Conservation (phyloP, 2,329 filamentous ascomycete species). For the Botrytis galanthina region DNA sequence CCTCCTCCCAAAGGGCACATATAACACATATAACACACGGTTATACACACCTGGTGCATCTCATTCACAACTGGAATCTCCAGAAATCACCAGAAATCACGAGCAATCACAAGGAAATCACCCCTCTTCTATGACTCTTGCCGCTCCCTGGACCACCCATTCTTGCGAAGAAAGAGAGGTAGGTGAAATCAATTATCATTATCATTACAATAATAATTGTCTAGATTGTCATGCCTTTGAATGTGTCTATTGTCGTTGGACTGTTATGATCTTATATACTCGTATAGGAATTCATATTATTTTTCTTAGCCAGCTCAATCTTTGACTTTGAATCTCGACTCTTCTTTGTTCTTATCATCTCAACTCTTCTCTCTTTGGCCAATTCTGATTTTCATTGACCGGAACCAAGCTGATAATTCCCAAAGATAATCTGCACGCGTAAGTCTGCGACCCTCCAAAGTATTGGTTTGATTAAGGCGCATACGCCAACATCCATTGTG, state of each 20-base stretch:
- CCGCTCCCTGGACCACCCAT: not conserved
- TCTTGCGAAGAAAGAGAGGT: not conserved
- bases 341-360: not conserved
- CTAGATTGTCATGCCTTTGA: not conserved
- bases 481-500: constrained; percentile 18
- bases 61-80: not conserved
- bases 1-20: not conserved
- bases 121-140: not conserved
- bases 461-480: constrained; percentile 30
- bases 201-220: not conserved
- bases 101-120: not conserved
- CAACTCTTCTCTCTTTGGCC: not conserved
- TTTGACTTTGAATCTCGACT: not conserved
- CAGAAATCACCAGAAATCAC: not conserved
- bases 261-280: not conserved
- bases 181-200: not conserved
- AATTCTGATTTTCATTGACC: not conserved
- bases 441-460: constrained; percentile 23
- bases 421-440: constrained; percentile 27
- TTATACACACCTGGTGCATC: too few relatives aligned
- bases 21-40: too few relatives aligned
- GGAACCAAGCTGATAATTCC: constrained; percentile 16
- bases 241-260: not conserved
- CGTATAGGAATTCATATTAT: not conserved
- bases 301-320: not conserved